phyloP scores from a whole-genome alignment of 768 basidiomycete species.

The Naganishia randhawae region DNA sequence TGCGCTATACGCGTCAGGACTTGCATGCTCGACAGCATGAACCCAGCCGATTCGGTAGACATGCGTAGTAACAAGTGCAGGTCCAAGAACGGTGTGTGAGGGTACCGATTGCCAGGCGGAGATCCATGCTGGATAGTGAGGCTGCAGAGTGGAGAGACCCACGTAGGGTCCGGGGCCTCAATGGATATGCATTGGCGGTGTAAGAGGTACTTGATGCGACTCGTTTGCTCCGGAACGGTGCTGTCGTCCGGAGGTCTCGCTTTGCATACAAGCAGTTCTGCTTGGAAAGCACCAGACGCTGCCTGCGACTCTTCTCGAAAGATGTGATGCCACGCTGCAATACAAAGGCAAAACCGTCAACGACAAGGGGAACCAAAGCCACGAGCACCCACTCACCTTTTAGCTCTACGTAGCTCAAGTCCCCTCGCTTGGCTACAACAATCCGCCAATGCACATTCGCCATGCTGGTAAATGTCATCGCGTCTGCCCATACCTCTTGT shows the following conservation, averaged over 20 bases:
- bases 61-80: conserved; percentile 17
- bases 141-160: conserved; percentile 7
- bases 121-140: neutral
- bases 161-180: neutral
- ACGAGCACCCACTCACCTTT: conserved; percentile 5
- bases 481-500: conserved; percentile 13
- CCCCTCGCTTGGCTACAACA: neutral
- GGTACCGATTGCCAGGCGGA: neutral
- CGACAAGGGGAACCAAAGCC: neutral
- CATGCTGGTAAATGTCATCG: conserved; percentile 6
- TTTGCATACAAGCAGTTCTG: conserved; percentile 4
- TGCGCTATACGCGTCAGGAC: conserved; percentile 2
- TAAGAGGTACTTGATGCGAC: neutral
- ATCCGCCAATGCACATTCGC: conserved; percentile 20
- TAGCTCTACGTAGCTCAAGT: neutral
- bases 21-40: neutral
- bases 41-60: conserved; percentile 3
- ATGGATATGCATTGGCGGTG: conserved; percentile 8
- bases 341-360: neutral
- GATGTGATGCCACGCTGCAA: conserved; percentile 9
- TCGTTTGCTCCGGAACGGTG: too few species aligned
- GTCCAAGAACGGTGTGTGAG: neutral
- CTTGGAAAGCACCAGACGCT: conserved; percentile 1
- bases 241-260: neutral
- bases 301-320: conserved; percentile 5